Base-by-base conservation (phyloP, 306 rosid species). In the Betula pendula region DNA sequence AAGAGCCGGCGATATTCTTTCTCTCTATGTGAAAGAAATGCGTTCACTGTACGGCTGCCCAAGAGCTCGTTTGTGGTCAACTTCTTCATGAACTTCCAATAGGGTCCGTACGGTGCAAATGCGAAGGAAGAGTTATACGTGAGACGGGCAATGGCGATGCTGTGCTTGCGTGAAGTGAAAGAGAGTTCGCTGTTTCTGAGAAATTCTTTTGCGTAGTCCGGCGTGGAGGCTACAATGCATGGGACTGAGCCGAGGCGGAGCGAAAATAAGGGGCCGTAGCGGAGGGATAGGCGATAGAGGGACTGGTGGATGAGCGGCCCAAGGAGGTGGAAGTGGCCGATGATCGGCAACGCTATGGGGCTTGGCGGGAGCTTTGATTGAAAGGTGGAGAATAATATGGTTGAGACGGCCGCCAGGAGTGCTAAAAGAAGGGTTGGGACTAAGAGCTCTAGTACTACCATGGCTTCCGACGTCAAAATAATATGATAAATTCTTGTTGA, bases 1-100 rank as follows among this genome's bases (percentile, higher is more conserved):
- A 88, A 67, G 14, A 84, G 42, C 52, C 74, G 77, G 0, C 14
- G n/a, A 5, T 71, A 81, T 15, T 88, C 81, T 13, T 72, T 78
- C 68, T 79, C 71, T 70, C 92, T 70, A 9, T 84, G n/a, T 0
- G 0, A 70, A 45, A 2, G 15, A 47, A 56, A 87, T 66, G 68
- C 48, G 72, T 69, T 72, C 0, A 85, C 48, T 0, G 75, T 80
- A 3, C 84, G 74, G 19, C 72, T 78, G 8, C 84, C 72, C 2
- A 88, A 81, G 9, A 79, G 85, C 71, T 85, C 81, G 16, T 72
- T 81, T 80, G 71, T 72, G 77, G 75, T 81, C 25, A 84, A 76
- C 45, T 81, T 88, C 20, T 70, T 71, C 4, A 84, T 80, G 73
- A 85, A 85, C 67, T 81, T 88, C 86, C 85, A 84, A 51, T 84